phyloP scores from a whole-genome alignment of 75 land plant genomes.

The Cryptomeria japonica region DNA sequence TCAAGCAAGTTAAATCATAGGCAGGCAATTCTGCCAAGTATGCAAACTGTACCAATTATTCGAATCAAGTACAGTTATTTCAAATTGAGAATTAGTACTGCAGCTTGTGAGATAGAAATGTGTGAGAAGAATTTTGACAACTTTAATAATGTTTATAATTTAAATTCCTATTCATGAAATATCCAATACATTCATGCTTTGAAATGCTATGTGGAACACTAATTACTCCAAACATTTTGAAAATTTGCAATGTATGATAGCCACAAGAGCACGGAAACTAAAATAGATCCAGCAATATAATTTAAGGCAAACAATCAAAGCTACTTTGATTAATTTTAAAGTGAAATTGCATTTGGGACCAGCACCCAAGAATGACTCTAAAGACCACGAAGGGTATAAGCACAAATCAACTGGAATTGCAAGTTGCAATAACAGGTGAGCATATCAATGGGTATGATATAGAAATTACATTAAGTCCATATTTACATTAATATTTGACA shows the following conservation, averaged over 20 bases:
- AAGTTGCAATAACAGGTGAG: not conserved
- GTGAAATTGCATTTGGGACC: not conserved
- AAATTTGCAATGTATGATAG: not conserved
- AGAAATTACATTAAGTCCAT: not conserved
- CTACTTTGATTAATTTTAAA: not conserved
- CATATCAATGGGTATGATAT: not conserved
- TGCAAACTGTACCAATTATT: not conserved
- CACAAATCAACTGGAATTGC: not conserved
- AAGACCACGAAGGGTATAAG: not conserved
- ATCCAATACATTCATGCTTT: not conserved
- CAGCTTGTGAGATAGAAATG: not conserved
- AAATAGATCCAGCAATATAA: not conserved
- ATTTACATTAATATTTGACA: slow-evolving; percentile 11
- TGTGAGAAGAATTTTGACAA: not conserved
- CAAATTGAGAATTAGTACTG: not conserved
- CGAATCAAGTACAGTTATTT: not conserved
- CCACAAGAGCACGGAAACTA: not conserved
- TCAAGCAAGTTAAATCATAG: not conserved
- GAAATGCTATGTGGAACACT: not conserved
- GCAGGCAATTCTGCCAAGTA: not conserved
- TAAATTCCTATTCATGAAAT: not conserved
- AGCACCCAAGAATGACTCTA: not conserved
- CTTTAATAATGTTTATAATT: not conserved
- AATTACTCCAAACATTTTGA: not conserved
- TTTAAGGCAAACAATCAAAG: not conserved